A percentile compares a stretch with the other conserved stretches of the same genome.
Conservation (phyloP, 2,329 filamentous ascomycete species). For the Alternaria tenuissima region DNA sequence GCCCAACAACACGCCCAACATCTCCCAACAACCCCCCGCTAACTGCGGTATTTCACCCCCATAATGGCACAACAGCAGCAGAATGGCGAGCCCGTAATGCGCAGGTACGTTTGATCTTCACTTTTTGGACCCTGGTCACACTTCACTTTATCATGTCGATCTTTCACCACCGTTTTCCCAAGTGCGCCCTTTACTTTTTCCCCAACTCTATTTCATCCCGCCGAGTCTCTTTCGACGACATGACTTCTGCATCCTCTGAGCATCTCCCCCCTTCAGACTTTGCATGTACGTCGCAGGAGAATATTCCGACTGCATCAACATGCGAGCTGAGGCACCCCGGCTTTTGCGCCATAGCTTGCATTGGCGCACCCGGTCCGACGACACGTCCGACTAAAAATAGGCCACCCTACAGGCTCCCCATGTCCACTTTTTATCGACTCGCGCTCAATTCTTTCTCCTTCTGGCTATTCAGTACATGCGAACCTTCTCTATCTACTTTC, state of each 20-base stretch:
- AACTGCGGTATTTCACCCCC: conserved; percentile 13
- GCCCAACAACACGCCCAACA: neutral
- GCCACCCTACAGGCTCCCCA: conserved; percentile 38
- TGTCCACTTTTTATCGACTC: conserved; percentile 47
- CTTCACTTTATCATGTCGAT: conserved; percentile 2
- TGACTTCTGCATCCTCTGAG: neutral
- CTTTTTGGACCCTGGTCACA: conserved; percentile 11
- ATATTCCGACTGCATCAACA: conserved; percentile 1
- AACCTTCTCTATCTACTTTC: conserved; percentile 9
- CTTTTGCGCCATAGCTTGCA: conserved; percentile 48
- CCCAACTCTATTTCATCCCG: neutral
- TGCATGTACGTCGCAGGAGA: neutral
- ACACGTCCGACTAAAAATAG: conserved; percentile 50
- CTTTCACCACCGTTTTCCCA: neutral
- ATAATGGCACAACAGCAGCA: conserved; percentile 50
- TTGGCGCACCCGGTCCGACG: conserved; percentile 49
- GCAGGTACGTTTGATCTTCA: conserved; percentile 63
- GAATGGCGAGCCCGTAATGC: conserved; percentile 65
- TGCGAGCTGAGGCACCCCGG: conserved; percentile 37
- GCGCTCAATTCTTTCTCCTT: conserved; percentile 31
- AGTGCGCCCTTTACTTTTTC: neutral
- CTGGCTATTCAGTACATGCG: conserved; percentile 18
- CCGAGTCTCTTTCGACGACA: neutral
- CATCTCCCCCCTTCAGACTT: neutral
- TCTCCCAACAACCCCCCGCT: neutral